Evolutionary conservation across 345 rosid species (phyloP).

Genomic region (Mercurialis annua): DNA sequence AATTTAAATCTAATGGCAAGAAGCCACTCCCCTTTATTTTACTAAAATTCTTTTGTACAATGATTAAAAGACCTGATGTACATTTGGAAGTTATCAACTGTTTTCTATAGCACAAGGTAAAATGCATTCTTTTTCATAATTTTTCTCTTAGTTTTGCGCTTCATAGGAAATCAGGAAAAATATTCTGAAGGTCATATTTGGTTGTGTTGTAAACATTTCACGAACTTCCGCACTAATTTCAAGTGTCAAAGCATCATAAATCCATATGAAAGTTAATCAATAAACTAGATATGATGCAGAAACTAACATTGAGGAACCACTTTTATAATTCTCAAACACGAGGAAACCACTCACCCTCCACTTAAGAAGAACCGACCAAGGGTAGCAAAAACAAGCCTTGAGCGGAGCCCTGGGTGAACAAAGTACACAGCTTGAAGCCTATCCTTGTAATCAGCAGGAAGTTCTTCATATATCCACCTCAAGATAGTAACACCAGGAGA

Average conservation of each 20-base stretch:
- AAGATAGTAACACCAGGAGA: conserved; percentile 76
- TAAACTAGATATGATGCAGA: background rate
- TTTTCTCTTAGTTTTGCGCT: background rate
- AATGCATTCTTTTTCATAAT: background rate
- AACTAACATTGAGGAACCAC: too few relatives aligned
- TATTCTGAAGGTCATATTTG: background rate
- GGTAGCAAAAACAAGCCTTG: conserved; percentile 78
- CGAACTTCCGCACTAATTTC: background rate
- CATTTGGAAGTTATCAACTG: background rate
- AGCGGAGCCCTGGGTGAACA: conserved; percentile 83
- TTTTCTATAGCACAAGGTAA: background rate
- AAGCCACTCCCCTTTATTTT: background rate
- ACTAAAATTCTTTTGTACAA: background rate
- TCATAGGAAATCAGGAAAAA: background rate
- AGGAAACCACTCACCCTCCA: conserved; percentile 63
- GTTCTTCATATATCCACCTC: conserved; percentile 95
- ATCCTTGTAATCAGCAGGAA: conserved; percentile 62
- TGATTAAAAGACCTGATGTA: background rate
- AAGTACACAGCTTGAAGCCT: conserved; percentile 80
- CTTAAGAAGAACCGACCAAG: conserved; percentile 88
- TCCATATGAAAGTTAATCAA: background rate
- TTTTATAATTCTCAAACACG: background rate
- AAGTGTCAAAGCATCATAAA: background rate
- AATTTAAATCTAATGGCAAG: background rate
- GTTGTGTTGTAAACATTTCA: background rate